These are phyloP conservation scores for Neurospora sp. DNA, from an alignment of 2,329 filamentous ascomycete genomes.

Conservation along the genomic window DNA sequence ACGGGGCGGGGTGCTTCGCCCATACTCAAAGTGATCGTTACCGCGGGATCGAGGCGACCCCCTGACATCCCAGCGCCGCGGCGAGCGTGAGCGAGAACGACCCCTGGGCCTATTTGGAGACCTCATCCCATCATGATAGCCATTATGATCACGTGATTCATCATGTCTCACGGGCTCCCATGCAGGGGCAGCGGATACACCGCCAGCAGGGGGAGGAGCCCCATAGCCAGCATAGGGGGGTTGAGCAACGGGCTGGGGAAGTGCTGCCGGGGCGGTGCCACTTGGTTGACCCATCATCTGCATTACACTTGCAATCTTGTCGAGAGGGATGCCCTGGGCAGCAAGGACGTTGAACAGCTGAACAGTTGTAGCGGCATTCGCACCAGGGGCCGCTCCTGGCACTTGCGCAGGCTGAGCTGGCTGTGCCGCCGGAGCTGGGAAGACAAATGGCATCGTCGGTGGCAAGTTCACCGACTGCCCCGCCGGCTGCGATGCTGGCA, in stretches of 20 bases:
- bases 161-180: constrained; percentile 28
- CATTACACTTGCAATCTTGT: constrained; percentile 60
- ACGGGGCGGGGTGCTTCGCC: constrained; percentile 53
- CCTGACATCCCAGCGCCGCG: constrained; percentile 61
- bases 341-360: constrained; percentile 67
- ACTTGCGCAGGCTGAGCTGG: constrained; percentile 14
- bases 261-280: constrained; percentile 23
- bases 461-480: constrained; percentile 51
- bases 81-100: constrained; percentile 71
- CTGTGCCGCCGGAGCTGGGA: constrained; percentile 23
- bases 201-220: constrained; percentile 14
- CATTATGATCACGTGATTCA: constrained; percentile 45
- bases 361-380: constrained; percentile 32
- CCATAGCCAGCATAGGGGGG: constrained; percentile 33
- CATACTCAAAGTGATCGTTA: constrained; percentile 64
- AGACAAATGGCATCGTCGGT: constrained; percentile 26
- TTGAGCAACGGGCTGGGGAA: constrained; percentile 27
- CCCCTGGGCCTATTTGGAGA: constrained; percentile 52
- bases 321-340: constrained; percentile 65
- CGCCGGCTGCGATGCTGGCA: constrained; percentile 31
- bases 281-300: constrained; percentile 34
- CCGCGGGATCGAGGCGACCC: constrained; percentile 50
- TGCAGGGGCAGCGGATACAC: constrained; percentile 20
- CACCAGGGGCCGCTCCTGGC: constrained; percentile 19
- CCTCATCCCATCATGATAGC: constrained; percentile 47